Base-by-base conservation (phyloP, 2,329 filamentous ascomycete genomes). In the Sodiomyces alkalinus region DNA sequence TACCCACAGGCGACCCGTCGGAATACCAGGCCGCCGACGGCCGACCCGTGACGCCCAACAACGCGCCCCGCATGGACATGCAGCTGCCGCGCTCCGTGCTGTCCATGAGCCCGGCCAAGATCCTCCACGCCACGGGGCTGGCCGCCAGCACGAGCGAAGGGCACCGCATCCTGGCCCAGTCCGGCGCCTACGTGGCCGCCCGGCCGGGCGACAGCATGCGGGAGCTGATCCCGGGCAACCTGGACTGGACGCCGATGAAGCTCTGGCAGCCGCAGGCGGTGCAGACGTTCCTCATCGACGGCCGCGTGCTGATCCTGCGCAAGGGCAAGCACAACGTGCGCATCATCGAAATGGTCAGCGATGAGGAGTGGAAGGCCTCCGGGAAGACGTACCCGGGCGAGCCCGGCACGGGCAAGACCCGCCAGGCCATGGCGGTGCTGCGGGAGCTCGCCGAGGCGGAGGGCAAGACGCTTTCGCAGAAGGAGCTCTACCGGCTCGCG, bases 261-360 rank as follows among this genome's bases (percentile, higher is more conserved):
- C 51, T 62, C 14, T 73, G 70, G 62, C 64, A 57, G 39, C 55
- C 60, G 1, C 50, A 58, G 15, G 66, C 76, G 29, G 74, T 71
- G 1, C 43, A 58, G 33, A 65, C 69, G 31, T 79, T 64, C 41
- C 53, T 78, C 31, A 63, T 81, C 12, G 67, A 74, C 35, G 67
- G 47, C 32, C 58, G 62, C 37, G 39, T 75, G 26, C 52, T 77
- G 36, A 62, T 77, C 39, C 52, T 77, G 29, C 67, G 73, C 37
- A 69, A 63, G 43, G 71, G 71, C 38, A 75, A 74, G 53, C 64
- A 73, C 49, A 71, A 74, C 36, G 48, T 77, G 25, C 64, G 69
- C 25, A 60, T 75, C 37, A 56, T 77, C 28, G 57, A 74, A 48
- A 55, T 77, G 35, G 53, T 77, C 17, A 53, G 50, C 35, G 67